phyloP scores from a whole-genome alignment of 257 asterid genomes.

The Solanum pennellii region DNA sequence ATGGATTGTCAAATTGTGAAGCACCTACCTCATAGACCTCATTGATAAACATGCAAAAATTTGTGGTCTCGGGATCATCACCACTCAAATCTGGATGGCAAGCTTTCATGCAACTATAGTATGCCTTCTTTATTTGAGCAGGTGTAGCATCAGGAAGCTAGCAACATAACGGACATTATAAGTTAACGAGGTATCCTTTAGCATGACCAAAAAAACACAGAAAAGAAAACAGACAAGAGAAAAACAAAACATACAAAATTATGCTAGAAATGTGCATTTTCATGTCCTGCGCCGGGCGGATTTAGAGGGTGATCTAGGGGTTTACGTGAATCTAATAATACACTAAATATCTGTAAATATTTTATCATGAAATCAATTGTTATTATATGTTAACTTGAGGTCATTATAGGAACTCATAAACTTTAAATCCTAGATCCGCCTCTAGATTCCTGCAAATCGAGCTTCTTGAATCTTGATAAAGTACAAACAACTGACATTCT shows the following conservation, averaged over 20 bases:
- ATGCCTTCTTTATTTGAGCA: slow-evolving; percentile 88
- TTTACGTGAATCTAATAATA: background rate
- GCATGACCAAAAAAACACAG: background rate
- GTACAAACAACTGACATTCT: background rate
- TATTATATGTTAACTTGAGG: background rate
- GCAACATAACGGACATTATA: background rate
- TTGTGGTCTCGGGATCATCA: slow-evolving; percentile 74
- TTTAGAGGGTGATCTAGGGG: background rate
- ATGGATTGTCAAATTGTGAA: background rate
- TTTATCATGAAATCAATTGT: background rate
- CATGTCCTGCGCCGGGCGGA: background rate
- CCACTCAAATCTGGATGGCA: slow-evolving; percentile 99
- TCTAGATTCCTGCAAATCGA: background rate
- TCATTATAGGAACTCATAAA: background rate
- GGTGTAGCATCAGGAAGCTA: slow-evolving; percentile 97
- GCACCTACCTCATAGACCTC: slow-evolving; percentile 73
- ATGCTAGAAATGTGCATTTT: background rate
- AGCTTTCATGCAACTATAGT: slow-evolving; percentile 91
- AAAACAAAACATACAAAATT: background rate
- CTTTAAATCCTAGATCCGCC: background rate
- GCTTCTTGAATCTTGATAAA: background rate
- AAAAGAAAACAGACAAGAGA: background rate
- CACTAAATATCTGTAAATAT: background rate
- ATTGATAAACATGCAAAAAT: slow-evolving; percentile 90
- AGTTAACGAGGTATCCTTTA: background rate